phyloP scores from a whole-genome alignment of 257 asterid species.

The Cordia subcordata region DNA sequence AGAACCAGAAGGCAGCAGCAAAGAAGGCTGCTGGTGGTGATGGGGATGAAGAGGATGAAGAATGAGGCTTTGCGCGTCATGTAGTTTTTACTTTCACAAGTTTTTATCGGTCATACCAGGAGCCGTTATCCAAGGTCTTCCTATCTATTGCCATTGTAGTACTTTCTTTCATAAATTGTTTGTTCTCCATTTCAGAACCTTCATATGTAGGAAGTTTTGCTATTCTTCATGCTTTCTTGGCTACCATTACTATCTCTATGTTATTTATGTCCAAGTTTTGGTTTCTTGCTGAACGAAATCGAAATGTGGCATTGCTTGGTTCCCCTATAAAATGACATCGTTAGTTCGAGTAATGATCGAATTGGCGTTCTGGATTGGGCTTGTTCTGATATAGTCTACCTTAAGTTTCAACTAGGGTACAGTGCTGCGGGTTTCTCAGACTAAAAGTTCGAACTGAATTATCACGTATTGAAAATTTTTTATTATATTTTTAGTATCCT shows the following conservation, averaged over 20 bases:
- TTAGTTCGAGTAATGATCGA: no score
- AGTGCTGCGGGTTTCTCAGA: no score
- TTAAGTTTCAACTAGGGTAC: no score
- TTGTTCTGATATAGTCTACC: no score
- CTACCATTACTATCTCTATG: neutral
- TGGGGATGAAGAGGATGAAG: conserved; percentile 50
- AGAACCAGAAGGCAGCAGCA: conserved; percentile 48
- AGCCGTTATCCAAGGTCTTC: neutral
- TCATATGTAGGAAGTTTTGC: conserved; percentile 11
- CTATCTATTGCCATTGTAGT: neutral
- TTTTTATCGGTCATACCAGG: neutral
- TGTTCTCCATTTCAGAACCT: neutral
- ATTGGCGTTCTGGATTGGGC: no score
- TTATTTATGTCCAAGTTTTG: neutral
- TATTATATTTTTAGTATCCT: no score
- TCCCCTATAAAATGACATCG: no score
- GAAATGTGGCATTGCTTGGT: no score
- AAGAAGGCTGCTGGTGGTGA: conserved; percentile 54
- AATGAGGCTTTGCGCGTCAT: neutral
- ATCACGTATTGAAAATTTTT: no score
- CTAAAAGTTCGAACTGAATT: no score
- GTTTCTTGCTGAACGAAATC: no score
- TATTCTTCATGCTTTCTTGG: conserved; percentile 4
- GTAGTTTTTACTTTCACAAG: neutral
- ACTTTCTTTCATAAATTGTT: neutral